These are phyloP conservation scores for Trametes punicea DNA, from an alignment of 768 basidiomycete genomes.

Conservation along the genomic window DNA sequence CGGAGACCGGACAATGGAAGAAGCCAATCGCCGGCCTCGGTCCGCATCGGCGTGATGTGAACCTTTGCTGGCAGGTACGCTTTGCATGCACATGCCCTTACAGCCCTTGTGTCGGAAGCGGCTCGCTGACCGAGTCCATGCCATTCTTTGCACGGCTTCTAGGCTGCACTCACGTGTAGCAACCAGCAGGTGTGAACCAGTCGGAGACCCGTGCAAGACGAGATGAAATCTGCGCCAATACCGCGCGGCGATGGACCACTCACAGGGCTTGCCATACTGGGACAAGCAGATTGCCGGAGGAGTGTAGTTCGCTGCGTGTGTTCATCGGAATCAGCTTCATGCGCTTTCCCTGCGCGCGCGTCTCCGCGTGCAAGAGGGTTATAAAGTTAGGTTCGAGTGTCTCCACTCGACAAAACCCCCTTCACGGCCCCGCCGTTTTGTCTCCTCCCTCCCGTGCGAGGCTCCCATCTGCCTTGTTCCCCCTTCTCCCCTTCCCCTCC, in stretches of 20 bases:
- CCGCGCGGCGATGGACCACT: not conserved
- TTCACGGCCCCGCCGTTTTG: constrained; percentile 8
- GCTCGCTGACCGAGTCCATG: not conserved
- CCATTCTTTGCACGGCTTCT: not conserved
- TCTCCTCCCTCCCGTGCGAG: constrained; percentile 2
- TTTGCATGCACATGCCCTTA: not conserved
- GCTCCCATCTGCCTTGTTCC: not conserved
- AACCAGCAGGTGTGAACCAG: not conserved
- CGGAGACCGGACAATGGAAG: not conserved
- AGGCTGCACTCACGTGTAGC: not conserved
- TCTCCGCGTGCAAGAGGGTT: not conserved
- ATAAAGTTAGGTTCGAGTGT: not conserved
- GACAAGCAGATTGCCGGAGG: constrained; percentile 4
- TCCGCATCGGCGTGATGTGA: not conserved
- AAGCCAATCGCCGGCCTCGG: not conserved
- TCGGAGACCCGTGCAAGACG: not conserved
- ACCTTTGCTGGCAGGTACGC: not conserved
- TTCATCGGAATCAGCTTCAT: not conserved
- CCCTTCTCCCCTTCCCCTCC: not conserved
- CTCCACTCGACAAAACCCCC: not conserved
- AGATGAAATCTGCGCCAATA: not conserved
- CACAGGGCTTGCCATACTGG: constrained; percentile 2
- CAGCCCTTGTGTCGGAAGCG: not conserved
- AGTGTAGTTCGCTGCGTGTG: not conserved
- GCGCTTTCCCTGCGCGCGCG: not conserved